A percentile compares a stretch with the other conserved stretches of the same genome.
phyloP scores from a whole-genome alignment of 371 early-diverging fungal species.

The Circinella umbellata region DNA sequence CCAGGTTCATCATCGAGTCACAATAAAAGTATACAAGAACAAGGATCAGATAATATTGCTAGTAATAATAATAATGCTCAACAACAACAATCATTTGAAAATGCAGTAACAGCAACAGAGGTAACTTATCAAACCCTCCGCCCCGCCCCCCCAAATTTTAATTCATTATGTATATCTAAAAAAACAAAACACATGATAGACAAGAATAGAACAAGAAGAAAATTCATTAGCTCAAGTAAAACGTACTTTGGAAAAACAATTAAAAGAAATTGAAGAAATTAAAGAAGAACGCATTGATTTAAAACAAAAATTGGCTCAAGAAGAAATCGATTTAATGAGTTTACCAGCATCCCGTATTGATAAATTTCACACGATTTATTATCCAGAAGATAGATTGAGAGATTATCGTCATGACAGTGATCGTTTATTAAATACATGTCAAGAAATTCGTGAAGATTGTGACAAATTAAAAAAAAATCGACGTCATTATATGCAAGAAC shows the following conservation, averaged over 20 bases:
- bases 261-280: conserved; percentile 43
- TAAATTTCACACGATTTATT: conserved; percentile 35
- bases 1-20: not conserved
- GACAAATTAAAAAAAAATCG: conserved; percentile 29
- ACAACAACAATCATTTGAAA: not conserved
- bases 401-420: conserved; percentile 40
- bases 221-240: not conserved
- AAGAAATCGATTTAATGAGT: conserved; percentile 42
- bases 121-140: not conserved
- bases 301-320: conserved; percentile 41
- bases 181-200: no score
- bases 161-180: no score
- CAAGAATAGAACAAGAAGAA: conserved; percentile 3
- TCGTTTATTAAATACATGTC: conserved; percentile 25
- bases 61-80: not conserved
- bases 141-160: no score
- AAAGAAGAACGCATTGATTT: conserved; percentile 46
- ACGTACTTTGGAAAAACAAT: conserved; percentile 26
- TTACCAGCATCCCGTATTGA: conserved; percentile 45
- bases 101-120: not conserved
- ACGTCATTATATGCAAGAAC: conserved; percentile 36
- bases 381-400: conserved; percentile 35
- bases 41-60: not conserved
- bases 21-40: not conserved
- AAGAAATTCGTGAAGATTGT: conserved; percentile 30